Evolutionary conservation across 352 stramenopile genomes (phyloP).

Genomic region (Pythium myriotylum): DNA sequence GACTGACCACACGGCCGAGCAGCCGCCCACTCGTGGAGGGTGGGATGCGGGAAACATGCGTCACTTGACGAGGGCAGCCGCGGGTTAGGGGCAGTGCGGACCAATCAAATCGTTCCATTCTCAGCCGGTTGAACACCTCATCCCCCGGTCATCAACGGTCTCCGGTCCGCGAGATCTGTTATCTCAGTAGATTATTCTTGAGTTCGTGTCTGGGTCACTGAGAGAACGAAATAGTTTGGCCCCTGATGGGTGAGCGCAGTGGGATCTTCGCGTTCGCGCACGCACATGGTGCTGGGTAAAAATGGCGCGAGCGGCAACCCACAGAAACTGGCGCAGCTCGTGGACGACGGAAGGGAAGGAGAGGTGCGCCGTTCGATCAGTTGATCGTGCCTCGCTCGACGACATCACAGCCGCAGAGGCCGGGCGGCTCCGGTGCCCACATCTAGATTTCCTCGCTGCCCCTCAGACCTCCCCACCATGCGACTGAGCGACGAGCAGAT

Average conservation of each 20-base stretch:
- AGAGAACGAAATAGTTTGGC: too few species aligned
- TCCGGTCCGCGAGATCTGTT: not conserved
- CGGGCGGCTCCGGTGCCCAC: not conserved
- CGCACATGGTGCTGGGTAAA: not conserved
- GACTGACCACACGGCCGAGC: conserved; percentile 15
- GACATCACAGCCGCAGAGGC: not conserved
- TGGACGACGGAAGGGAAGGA: conserved; percentile 6
- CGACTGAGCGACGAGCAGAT: conserved; percentile 29
- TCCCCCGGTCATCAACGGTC: conserved; percentile 10
- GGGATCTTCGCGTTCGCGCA: not conserved
- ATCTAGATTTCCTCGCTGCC: conserved; percentile 6
- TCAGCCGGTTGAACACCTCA: not conserved
- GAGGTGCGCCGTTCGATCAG: conserved; percentile 2
- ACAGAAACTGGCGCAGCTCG: not conserved
- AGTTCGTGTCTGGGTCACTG: too few species aligned
- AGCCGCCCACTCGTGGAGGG: not conserved
- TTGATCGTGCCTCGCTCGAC: not conserved
- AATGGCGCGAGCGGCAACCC: not conserved
- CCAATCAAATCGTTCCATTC: not conserved
- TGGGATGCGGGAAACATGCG: conserved; percentile 6
- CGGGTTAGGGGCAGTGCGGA: not conserved
- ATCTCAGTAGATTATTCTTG: not conserved
- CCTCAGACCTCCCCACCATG: conserved; percentile 8
- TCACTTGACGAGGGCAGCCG: conserved; percentile 15
- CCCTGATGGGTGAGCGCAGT: not conserved